phyloP scores from a whole-genome alignment of 1,139 yeast species.

The Sugiyamaella novakii region DNA sequence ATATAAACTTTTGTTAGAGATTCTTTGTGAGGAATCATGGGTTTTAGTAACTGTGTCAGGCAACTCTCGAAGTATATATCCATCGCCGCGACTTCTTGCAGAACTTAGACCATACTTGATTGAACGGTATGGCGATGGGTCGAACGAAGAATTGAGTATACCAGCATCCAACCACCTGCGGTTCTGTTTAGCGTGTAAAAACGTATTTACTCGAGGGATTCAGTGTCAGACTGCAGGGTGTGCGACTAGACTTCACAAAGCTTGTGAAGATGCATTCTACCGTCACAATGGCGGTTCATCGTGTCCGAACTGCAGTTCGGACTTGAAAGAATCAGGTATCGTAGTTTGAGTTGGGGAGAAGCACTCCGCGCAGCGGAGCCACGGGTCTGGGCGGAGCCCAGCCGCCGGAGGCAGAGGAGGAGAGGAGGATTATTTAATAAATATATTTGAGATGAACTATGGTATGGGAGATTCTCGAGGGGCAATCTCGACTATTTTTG shows the following conservation, averaged over 20 bases:
- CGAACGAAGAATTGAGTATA: not conserved
- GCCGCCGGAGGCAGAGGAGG: no score
- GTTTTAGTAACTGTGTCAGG: constrained; percentile 12
- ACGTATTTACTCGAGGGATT: constrained; percentile 58
- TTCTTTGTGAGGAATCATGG: constrained; percentile 34
- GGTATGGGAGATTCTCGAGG: no score
- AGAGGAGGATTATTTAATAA: no score
- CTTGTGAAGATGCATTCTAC: constrained; percentile 49
- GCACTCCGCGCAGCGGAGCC: no score
- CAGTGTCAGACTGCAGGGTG: constrained; percentile 45
- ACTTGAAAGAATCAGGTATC: constrained; percentile 18
- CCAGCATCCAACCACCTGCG: constrained; percentile 48
- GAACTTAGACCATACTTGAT: constrained; percentile 38
- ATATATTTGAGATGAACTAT: no score
- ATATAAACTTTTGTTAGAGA: constrained; percentile 52
- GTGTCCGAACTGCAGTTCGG: constrained; percentile 28
- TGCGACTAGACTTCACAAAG: constrained; percentile 50
- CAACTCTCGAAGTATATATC: constrained; percentile 19
- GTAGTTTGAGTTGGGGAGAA: no score
- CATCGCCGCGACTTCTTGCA: constrained; percentile 31
- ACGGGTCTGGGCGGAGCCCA: no score
- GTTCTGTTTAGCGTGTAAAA: constrained; percentile 57
- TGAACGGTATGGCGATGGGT: constrained; percentile 46
- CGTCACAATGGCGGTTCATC: constrained; percentile 17
- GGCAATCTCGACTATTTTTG: constrained; percentile 17